Base-by-base conservation (phyloP, 1,139 yeast species). In the Sugiyamaella grinbergsii region DNA sequence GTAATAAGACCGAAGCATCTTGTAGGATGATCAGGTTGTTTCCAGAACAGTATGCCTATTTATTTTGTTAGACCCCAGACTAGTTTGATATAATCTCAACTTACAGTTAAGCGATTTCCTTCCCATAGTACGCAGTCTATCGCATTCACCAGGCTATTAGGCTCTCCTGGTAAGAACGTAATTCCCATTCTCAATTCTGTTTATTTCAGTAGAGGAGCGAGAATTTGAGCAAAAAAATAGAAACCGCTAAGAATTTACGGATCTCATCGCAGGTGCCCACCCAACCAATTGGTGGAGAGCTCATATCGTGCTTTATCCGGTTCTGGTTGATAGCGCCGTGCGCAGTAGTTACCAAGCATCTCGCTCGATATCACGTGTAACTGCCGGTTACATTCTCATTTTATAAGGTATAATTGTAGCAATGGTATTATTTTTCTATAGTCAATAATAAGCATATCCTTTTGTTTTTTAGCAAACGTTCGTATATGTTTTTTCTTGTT, bases 121-220 rank as follows among this genome's bases (percentile, higher is more conserved):
- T 81, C 81, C 96, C 96, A 90, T 50, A 72, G 70, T 4, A 76
- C 78, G 58, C 84, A 86, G 53, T 81, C 75, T 19, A 82, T 78
- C 0, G 89, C 74, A 56, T 79, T 77, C 10, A 73, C 71, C 1
- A 78, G 68, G 42, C 74, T 69, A 64, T 83, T 85, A 29, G 93
- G 95, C 63, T 87, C 88, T 1, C 97, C 97, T 2, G 96, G 96
- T 32, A 87, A 78, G 64, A 85, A 86, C 54, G 81, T 62, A 24
- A 63, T 61, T 8, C 62, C 58, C 68, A 64, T 64, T 34, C 28
- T 36, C 33, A n/a, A n/a, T n/a, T 5, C n/a, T 31, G 11, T 13
- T 10, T 31, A 13, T 13, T 31, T 8, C 8, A 6, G 34, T n/a
- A 5, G 34, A 31, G 15, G 15, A 11, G 5, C 34, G 5, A n/a